phyloP scores from a whole-genome alignment of 371 early-diverging fungal species.

The Rhizopus stolonifer region DNA sequence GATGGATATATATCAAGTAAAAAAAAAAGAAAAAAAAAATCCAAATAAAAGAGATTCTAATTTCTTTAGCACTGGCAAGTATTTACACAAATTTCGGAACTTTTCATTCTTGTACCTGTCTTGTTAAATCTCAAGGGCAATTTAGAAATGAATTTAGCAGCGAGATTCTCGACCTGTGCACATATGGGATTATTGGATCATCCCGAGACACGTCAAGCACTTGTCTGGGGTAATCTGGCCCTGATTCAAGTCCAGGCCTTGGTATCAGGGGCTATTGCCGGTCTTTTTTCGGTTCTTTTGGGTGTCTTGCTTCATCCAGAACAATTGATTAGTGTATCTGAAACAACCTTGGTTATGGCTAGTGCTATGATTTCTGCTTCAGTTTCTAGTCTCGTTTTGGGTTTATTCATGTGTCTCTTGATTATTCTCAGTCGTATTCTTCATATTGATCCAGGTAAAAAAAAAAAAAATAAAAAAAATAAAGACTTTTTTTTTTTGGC shows the following conservation, averaged over 20 bases:
- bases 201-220: slow-evolving; percentile 42
- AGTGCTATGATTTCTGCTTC: slow-evolving; percentile 75
- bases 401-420: slow-evolving; percentile 70
- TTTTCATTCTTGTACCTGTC: slow-evolving; percentile 85
- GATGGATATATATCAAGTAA: slow-evolving; percentile 71
- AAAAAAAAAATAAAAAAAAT: not conserved
- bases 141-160: slow-evolving; percentile 86
- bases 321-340: slow-evolving; percentile 41
- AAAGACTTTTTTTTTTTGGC: too few species aligned
- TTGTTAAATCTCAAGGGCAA: slow-evolving; percentile 87
- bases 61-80: slow-evolving; percentile 67
- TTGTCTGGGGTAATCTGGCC: slow-evolving; percentile 69
- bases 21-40: slow-evolving; percentile 1
- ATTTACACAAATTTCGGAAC: slow-evolving; percentile 69
- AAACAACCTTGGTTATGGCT: slow-evolving; percentile 67
- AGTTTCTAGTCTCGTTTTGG: slow-evolving; percentile 71
- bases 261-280: slow-evolving; percentile 69
- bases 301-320: slow-evolving; percentile 60
- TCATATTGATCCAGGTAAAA: slow-evolving; percentile 77
- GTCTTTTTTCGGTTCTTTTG: slow-evolving; percentile 62
- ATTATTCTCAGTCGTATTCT: slow-evolving; percentile 66
- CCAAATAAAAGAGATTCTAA: not conserved
- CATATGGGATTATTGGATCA: slow-evolving; percentile 67
- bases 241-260: slow-evolving; percentile 75
- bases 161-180: slow-evolving; percentile 80